Percentiles rank a stretch among this genome's conserved stretches.
Conservation (phyloP, 2,329 filamentous ascomycete species). For the Cladosporium sp. region DNA sequence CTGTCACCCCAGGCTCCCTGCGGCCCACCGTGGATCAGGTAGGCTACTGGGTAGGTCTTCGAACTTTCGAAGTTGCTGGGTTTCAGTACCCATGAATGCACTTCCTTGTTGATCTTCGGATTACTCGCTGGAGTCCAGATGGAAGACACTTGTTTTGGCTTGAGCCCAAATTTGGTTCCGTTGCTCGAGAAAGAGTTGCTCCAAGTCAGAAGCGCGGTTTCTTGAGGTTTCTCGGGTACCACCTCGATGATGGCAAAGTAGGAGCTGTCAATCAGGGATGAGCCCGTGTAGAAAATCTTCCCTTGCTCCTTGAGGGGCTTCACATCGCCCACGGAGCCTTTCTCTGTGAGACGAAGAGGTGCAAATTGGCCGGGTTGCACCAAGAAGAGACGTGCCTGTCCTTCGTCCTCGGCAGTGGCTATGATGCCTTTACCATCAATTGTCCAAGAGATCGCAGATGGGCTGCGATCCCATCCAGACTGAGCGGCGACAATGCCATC, state of each 20-base stretch:
- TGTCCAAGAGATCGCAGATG: constrained; percentile 48
- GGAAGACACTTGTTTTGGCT: constrained; percentile 59
- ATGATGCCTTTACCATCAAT: constrained; percentile 59
- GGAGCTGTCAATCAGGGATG: constrained; percentile 68
- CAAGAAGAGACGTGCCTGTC: constrained; percentile 56
- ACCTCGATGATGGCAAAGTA: constrained; percentile 61
- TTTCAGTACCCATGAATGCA: constrained; percentile 57
- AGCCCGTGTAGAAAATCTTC: constrained; percentile 61
- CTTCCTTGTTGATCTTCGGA: constrained; percentile 45
- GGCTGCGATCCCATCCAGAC: constrained; percentile 50
- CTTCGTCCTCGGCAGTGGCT: constrained; percentile 69
- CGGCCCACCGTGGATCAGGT: constrained; percentile 30
- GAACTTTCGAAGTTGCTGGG: constrained; percentile 26
- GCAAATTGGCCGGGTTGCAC: constrained; percentile 36
- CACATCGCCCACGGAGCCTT: constrained; percentile 54
- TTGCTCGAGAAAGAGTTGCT: constrained; percentile 56
- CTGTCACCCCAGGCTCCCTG: constrained; percentile 26
- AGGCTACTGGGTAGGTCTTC: constrained; percentile 30
- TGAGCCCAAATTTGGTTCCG: constrained; percentile 64
- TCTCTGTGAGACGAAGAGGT: constrained; percentile 39
- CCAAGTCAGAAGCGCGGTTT: constrained; percentile 29
- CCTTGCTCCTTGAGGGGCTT: constrained; percentile 32
- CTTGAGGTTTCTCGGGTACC: constrained; percentile 42
- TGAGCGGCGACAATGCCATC: constrained; percentile 4
- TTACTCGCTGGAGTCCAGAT: constrained; percentile 66